Conservation (phyloP, 257 asterid species). For the Prunella vulgaris region DNA sequence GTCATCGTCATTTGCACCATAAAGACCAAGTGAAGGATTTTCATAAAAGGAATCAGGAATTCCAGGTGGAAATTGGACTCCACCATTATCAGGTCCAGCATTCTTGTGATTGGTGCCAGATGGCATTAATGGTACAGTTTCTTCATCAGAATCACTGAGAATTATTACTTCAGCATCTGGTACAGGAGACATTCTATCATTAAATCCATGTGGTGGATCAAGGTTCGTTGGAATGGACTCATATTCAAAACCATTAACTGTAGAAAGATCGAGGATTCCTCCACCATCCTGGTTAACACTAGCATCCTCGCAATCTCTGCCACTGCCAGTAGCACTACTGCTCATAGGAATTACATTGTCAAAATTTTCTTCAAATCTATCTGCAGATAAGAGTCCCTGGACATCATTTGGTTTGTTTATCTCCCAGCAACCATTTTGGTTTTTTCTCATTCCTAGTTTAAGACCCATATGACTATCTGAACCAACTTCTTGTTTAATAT, state of each 20-base stretch:
- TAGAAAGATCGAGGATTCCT: constrained; percentile 54
- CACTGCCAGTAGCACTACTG: constrained; percentile 92
- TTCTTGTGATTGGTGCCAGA: constrained; percentile 37
- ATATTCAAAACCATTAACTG: constrained; percentile 60
- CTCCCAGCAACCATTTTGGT: constrained; percentile 83
- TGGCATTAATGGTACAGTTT: constrained; percentile 42
- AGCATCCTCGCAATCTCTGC: constrained; percentile 78
- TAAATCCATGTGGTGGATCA: constrained; percentile 42
- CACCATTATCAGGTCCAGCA: constrained; percentile 37
- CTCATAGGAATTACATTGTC: constrained; percentile 72
- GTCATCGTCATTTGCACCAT: constrained; percentile 56
- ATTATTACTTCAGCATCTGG: constrained; percentile 65
- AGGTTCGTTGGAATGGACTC: constrained; percentile 65
- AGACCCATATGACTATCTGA: constrained; percentile 72
- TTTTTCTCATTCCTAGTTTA: constrained; percentile 64
- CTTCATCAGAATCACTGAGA: constrained; percentile 91
- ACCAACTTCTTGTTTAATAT: constrained; percentile 61
- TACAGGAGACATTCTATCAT: constrained; percentile 33
- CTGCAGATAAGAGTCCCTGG: constrained; percentile 41
- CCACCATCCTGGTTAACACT: constrained; percentile 90
- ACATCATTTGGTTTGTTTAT: constrained; percentile 53
- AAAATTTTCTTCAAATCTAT: constrained; percentile 40
- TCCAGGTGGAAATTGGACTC: constrained; percentile 42
- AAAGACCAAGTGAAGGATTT: constrained; percentile 49
- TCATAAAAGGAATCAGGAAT: constrained; percentile 66